Evolutionary conservation across 2,329 filamentous ascomycete genomes (phyloP), one percentile per base, ranked within the genome.

Genomic region (Penicillium aurantiogriseum): DNA sequence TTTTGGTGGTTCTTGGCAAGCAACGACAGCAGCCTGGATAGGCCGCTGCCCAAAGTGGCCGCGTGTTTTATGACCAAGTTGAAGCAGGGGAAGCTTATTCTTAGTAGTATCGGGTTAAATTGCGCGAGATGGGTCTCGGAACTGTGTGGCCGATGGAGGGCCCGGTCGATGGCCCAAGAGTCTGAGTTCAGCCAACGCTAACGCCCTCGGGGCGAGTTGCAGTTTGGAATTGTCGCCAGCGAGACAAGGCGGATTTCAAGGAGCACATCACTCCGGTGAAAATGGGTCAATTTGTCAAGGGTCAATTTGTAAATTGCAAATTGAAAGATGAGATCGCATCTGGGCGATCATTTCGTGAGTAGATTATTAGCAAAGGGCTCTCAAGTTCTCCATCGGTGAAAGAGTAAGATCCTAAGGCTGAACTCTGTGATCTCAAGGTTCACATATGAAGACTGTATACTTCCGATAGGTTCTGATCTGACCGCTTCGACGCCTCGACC

Each of bases 161-260:
- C 54, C 58, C 50, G 57, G 42, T 39, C 25, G 44, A 54, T 45
- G 57, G 50, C 43, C 46, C 25, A 23, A 23, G 11, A 40, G 21
- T 47, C 57, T 57, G 61, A 54, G 60, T 65, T 67, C 60, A 66
- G 63, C 63, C 60, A 64, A 64, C 63, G 40, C 50, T 39, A 58
- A 52, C 53, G 54, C 58, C 57, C 40, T 52, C 56, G 56, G 56
- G 42, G 48, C n/a, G n/a, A 47, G 42, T 51, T 56, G 31, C 57
- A 52, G 42, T 50, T 55, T 46, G 35, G 39, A 33, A 56, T n/a
- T 38, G 38, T 39, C 19, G 39, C 23, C 23, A 42, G 38, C 29
- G 9, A 56, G 31, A 38, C 5, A 23, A 9, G 19, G 35, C 21
- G 27, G 13, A 36, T n/a, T 23, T 17, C 47, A 19, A 46, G 54